These are phyloP conservation scores for Phaseolus coccineus DNA, from an alignment of 331 rosid species.

Conservation along the genomic window DNA sequence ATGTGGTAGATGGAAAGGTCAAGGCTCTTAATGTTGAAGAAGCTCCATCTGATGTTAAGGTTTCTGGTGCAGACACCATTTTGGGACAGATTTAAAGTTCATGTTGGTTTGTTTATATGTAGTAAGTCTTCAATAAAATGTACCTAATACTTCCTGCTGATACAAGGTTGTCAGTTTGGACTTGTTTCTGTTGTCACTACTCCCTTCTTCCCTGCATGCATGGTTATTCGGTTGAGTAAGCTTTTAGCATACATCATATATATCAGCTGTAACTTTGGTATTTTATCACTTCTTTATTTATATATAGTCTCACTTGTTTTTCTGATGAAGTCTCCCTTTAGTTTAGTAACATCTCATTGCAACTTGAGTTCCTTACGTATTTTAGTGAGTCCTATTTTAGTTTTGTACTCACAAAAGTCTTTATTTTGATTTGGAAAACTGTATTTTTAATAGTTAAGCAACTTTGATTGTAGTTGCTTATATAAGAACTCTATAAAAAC, in stretches of 20 bases:
- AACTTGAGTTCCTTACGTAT: background rate
- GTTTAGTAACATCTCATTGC: no score
- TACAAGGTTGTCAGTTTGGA: slow-evolving; percentile 14
- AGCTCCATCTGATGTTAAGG: slow-evolving; percentile 94
- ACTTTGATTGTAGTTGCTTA: background rate
- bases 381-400: background rate
- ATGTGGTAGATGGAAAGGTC: slow-evolving; percentile 83
- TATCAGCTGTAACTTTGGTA: background rate
- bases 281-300: background rate
- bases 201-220: background rate
- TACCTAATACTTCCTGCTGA: slow-evolving; percentile 14
- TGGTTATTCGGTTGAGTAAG: background rate
- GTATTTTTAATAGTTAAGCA: background rate
- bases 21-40: slow-evolving; percentile 83
- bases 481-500: no score
- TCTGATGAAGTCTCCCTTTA: background rate
- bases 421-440: no score
- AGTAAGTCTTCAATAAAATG: slow-evolving; percentile 33
- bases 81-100: slow-evolving; percentile 75
- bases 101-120: slow-evolving; percentile 24
- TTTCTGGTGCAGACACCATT: slow-evolving; percentile 85
- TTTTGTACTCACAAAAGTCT: no score
- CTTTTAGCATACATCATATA: background rate
- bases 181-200: background rate
- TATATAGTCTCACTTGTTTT: background rate